Evolutionary conservation across 176 grass and related monocot species (phyloP), one percentile per base, ranked within the genome.

Genomic region (Aechmea fasciata): DNA sequence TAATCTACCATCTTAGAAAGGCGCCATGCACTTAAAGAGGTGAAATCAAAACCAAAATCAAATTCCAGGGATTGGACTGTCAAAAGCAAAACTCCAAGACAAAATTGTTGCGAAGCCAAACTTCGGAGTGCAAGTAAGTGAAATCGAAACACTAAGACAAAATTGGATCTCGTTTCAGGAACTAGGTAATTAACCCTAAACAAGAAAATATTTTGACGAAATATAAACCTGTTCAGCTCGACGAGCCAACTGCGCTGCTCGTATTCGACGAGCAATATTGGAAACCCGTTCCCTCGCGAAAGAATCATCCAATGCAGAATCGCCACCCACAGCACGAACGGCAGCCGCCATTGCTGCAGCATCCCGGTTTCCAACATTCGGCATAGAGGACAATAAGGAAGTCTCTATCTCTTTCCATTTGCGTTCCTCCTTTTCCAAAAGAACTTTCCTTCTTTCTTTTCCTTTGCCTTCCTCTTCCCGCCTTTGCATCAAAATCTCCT

Each of bases 391-490:
- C 50, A 99, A 73, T 67, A 99, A 69, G 67, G 94, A 99, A 71
- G 80, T 90, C 71, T 99, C 94, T 63, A 99, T 91, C 70, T 99
- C 94, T 75, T 99, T 99, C 94, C 94, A 99, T 75, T 99, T 99
- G 8, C 94, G 84, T 68, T 93, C 94, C 83, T 99, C 94, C 82
- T 71, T 99, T 77, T 99, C 89, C 78, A 99, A 54, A 65, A 99
- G 77, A 66, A 84, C 89, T 59, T 92, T 93, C 70, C 94, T 93
- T 68, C 94, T 90, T 82, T 99, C 94, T 77, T 86, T 99, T 64
- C 94, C 94, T 72, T 87, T 93, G 47, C 94, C 94, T 90, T 99
- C 94, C 76, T 99, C 94, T 77, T 99, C 94, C 49, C 94, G 82
- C 67, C 94, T 85, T 82, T 99, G 94, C 86, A 92, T 99, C 71